Percentiles rank a stretch among this genome's conserved stretches.
These are phyloP conservation scores for Stipa capillata DNA, from an alignment of 176 grass and related monocot species.

Conservation along the genomic window DNA sequence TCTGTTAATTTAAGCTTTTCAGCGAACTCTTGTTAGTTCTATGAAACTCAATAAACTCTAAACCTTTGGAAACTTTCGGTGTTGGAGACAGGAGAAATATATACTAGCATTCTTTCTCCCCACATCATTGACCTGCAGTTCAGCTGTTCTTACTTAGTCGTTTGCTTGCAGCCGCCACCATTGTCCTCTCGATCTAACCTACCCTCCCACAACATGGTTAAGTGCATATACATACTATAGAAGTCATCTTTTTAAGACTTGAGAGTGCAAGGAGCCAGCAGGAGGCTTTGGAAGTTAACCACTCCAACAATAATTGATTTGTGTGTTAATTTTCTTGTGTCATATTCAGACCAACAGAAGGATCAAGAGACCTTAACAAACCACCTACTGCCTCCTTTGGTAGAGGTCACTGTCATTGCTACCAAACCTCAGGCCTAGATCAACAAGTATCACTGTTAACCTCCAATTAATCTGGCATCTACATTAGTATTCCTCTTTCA, in stretches of 20 bases:
- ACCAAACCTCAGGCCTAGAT: neutral
- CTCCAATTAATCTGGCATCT: neutral
- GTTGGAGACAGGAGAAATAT: neutral
- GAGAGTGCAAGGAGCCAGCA: neutral
- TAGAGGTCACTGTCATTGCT: neutral
- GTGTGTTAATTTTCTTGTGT: neutral
- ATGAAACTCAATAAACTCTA: neutral
- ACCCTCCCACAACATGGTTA: neutral
- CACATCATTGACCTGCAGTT: neutral
- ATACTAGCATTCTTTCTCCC: neutral
- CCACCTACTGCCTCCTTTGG: neutral
- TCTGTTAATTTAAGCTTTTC: too few relatives aligned
- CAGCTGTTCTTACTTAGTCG: neutral
- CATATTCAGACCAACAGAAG: slow-evolving; percentile 19
- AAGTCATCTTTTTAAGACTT: neutral
- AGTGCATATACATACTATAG: neutral
- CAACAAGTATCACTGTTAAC: neutral
- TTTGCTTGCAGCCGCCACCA: neutral
- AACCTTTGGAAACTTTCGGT: neutral
- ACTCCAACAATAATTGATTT: neutral
- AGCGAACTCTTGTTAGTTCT: too few relatives aligned
- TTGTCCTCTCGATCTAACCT: neutral
- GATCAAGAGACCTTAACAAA: neutral
- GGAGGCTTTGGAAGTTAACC: neutral
- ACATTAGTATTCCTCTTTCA: neutral